These are phyloP conservation scores for Neobulgaria alba DNA, from an alignment of 2,329 filamentous ascomycete species.

Conservation along the genomic window DNA sequence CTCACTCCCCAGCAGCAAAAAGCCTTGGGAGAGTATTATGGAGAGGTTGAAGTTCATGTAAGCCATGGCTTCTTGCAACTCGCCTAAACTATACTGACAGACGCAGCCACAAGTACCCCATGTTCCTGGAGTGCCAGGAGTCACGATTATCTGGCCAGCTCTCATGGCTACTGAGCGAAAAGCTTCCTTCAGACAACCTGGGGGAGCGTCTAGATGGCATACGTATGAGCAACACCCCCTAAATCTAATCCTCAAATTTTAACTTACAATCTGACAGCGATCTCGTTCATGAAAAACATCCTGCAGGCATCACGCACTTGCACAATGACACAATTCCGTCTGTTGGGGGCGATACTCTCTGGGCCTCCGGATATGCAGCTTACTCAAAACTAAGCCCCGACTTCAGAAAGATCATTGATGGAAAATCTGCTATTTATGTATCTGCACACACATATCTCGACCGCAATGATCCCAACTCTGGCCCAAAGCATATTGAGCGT, in stretches of 20 bases:
- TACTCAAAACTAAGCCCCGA: conserved; percentile 65
- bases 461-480: conserved; percentile 48
- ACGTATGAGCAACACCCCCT: conserved; percentile 27
- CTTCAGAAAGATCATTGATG: conserved; percentile 64
- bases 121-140: conserved; percentile 57
- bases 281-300: conserved; percentile 62
- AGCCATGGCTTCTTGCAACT: conserved; percentile 20
- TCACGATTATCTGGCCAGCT: conserved; percentile 62
- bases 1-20: conserved; percentile 54
- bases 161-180: conserved; percentile 52
- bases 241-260: not conserved
- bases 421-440: conserved; percentile 53
- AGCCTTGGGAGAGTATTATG: conserved; percentile 53
- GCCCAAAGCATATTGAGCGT: conserved; percentile 59
- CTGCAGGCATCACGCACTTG: conserved; percentile 61
- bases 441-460: conserved; percentile 62
- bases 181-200: conserved; percentile 57
- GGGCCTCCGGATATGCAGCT: conserved; percentile 61
- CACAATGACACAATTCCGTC: conserved; percentile 55
- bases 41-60: conserved; percentile 61
- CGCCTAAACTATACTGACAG: not conserved
- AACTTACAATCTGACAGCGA: conserved; percentile 33
- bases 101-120: conserved; percentile 59
- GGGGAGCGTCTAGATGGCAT: conserved; percentile 62
- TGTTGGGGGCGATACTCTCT: conserved; percentile 62